Percentiles rank a stretch among this genome's conserved stretches.
Conservation (phyloP, 768 basidiomycete genomes). For the Neoboletus magnificus region DNA sequence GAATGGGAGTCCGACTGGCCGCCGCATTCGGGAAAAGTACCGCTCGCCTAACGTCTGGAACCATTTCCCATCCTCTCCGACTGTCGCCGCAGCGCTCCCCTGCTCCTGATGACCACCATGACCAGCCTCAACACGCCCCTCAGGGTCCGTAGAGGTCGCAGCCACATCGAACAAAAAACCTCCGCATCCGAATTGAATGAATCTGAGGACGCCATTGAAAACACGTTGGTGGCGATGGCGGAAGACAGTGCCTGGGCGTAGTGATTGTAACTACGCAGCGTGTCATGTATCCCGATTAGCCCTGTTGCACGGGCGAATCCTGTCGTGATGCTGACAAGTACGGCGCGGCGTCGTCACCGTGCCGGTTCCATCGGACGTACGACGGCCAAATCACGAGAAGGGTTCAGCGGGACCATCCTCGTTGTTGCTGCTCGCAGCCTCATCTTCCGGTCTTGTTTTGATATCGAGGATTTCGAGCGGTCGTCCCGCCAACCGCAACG, state of each 20-base stretch:
- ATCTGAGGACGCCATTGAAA: conserved; percentile 74
- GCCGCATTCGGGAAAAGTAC: conserved; percentile 94
- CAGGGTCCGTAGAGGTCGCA: conserved; percentile 38
- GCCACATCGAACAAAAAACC: conserved; percentile 79
- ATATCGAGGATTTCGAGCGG: conserved; percentile 93
- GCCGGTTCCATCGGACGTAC: conserved; percentile 40
- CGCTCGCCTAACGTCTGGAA: conserved; percentile 94
- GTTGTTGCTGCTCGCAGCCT: conserved; percentile 57
- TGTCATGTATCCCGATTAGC: conserved; percentile 57
- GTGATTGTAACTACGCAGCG: conserved; percentile 56
- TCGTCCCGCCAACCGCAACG: conserved; percentile 94
- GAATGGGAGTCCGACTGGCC: conserved; percentile 80
- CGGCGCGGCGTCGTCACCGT: conserved; percentile 42
- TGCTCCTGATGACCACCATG: neutral
- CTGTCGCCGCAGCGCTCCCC: conserved; percentile 11
- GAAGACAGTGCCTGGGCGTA: conserved; percentile 36
- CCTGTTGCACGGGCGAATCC: conserved; percentile 34
- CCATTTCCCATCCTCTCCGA: conserved; percentile 82
- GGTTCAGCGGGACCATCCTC: conserved; percentile 44
- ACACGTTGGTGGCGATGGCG: conserved; percentile 34
- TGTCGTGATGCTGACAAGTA: conserved; percentile 30
- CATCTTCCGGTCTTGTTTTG: conserved; percentile 91
- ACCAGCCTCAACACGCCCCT: conserved; percentile 3
- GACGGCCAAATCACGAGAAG: conserved; percentile 33
- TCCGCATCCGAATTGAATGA: conserved; percentile 76